A percentile compares a stretch with the other conserved stretches of the same genome.
phyloP scores from a whole-genome alignment of 345 rosid genomes.

The Rubroshorea leprosula region DNA sequence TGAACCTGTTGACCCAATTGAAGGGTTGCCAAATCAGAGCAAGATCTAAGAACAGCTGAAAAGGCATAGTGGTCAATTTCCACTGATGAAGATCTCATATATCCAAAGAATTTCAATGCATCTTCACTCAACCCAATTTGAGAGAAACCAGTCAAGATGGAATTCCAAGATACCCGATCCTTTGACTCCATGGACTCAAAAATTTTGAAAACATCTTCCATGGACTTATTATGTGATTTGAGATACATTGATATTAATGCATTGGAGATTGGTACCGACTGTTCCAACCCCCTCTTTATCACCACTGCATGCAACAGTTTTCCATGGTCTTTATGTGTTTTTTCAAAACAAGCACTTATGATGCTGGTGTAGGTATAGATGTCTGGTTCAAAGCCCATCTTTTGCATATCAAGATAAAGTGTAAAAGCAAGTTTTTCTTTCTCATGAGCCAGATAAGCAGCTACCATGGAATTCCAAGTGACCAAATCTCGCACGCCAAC shows the following conservation, averaged over 20 bases:
- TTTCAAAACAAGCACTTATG: constrained; percentile 49
- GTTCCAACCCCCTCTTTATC: constrained; percentile 59
- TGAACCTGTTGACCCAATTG: constrained; percentile 71
- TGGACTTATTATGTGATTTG: constrained; percentile 35
- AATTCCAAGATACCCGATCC: constrained; percentile 74
- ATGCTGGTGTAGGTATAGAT: constrained; percentile 64
- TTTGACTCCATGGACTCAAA: constrained; percentile 47
- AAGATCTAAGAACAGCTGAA: constrained; percentile 70
- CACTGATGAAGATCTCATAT: constrained; percentile 39
- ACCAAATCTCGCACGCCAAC: constrained; percentile 44
- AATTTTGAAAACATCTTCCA: constrained; percentile 46
- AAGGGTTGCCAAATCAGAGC: constrained; percentile 71
- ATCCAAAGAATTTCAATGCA: constrained; percentile 41
- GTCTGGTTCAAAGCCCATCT: constrained; percentile 40
- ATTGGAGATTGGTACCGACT: constrained; percentile 47
- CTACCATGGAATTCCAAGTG: constrained; percentile 70
- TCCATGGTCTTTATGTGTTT: constrained; percentile 32
- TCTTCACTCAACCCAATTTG: constrained; percentile 54
- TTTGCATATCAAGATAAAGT: constrained; percentile 49
- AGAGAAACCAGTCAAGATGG: constrained; percentile 62
- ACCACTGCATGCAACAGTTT: constrained; percentile 53
- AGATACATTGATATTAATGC: constrained; percentile 60
- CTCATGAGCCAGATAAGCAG: constrained; percentile 51
- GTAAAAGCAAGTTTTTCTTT: constrained; percentile 38
- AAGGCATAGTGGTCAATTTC: constrained; percentile 61